A percentile compares a stretch with the other conserved stretches of the same genome.
These are phyloP conservation scores for Aspergillus sp. DNA, from an alignment of 2,329 filamentous ascomycete species.

Conservation along the genomic window DNA sequence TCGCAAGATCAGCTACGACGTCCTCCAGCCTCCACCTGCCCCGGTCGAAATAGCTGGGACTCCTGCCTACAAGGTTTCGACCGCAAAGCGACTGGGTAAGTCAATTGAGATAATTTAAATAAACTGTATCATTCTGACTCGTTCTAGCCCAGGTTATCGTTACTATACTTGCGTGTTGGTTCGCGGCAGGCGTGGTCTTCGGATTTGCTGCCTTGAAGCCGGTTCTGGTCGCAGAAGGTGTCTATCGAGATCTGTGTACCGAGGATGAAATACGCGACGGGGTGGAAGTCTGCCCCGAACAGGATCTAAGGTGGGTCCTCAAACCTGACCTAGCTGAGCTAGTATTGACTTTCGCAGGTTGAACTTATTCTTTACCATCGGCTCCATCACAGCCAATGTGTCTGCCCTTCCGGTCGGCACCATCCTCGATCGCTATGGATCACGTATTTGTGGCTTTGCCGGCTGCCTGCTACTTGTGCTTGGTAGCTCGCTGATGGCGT, in stretches of 20 bases:
- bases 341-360: slow-evolving; percentile 47
- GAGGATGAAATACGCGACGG: slow-evolving; percentile 49
- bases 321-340: background rate
- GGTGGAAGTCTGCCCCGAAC: slow-evolving; percentile 58
- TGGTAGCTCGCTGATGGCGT: slow-evolving; percentile 72
- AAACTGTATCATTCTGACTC: slow-evolving; percentile 5
- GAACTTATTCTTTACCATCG: slow-evolving; percentile 90
- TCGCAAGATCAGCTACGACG: slow-evolving; percentile 43
- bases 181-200: slow-evolving; percentile 78
- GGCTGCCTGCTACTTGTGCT: slow-evolving; percentile 67
- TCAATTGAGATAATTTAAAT: background rate
- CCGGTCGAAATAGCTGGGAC: slow-evolving; percentile 45
- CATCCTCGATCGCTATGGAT: slow-evolving; percentile 79
- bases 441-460: slow-evolving; percentile 72
- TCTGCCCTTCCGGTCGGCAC: slow-evolving; percentile 81
- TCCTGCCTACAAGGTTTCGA: slow-evolving; percentile 54
- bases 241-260: slow-evolving; percentile 68
- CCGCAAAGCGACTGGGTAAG: slow-evolving; percentile 36
- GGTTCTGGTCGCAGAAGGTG: slow-evolving; percentile 70
- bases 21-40: slow-evolving; percentile 44
- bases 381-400: slow-evolving; percentile 84
- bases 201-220: slow-evolving; percentile 85
- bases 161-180: slow-evolving; percentile 71
- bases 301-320: slow-evolving; percentile 53
- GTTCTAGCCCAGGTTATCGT: slow-evolving; percentile 60